Conservation (phyloP, 352 stramenopile genomes). For the Phytopythium montanum region DNA sequence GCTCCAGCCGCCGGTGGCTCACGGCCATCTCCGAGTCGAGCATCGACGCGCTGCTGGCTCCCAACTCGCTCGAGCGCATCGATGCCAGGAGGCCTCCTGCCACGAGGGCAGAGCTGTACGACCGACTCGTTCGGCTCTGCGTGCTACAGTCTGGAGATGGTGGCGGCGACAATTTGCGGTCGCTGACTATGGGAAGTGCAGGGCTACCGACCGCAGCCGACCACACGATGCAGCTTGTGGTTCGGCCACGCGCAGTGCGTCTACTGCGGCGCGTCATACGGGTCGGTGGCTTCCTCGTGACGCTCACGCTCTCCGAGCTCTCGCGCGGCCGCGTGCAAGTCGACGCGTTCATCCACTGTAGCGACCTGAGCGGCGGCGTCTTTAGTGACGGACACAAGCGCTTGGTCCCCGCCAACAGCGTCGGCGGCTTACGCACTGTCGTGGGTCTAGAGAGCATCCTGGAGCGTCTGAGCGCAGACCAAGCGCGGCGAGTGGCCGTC, state of each 20-base stretch:
- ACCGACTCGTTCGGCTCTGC: slow-evolving; percentile 51
- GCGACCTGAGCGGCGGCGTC: background rate
- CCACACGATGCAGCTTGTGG: slow-evolving; percentile 23
- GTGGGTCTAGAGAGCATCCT: slow-evolving; percentile 60
- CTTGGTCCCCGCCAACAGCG: slow-evolving; percentile 10
- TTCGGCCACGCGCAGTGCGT: slow-evolving; percentile 43
- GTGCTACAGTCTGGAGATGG: slow-evolving; percentile 28
- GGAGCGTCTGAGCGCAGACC: slow-evolving; percentile 36
- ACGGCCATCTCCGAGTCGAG: slow-evolving; percentile 47
- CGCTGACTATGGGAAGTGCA: background rate
- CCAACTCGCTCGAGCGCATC: slow-evolving; percentile 49
- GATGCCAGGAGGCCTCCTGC: slow-evolving; percentile 39
- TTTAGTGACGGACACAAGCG: background rate
- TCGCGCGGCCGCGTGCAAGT: slow-evolving; percentile 57
- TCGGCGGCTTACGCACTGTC: slow-evolving; percentile 9
- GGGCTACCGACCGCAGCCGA: background rate
- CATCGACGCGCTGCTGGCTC: slow-evolving; percentile 55
- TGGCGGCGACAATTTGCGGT: background rate
- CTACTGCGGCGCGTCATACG: slow-evolving; percentile 49
- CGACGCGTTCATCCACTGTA: slow-evolving; percentile 45
- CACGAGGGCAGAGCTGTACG: slow-evolving; percentile 57
- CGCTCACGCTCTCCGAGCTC: slow-evolving; percentile 58
- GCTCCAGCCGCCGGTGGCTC: slow-evolving; percentile 45
- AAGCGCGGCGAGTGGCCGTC: slow-evolving; percentile 22
- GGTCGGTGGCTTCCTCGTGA: slow-evolving; percentile 40